Base-by-base conservation (phyloP, 2,329 filamentous ascomycete species). In the Didymella exigua region DNA sequence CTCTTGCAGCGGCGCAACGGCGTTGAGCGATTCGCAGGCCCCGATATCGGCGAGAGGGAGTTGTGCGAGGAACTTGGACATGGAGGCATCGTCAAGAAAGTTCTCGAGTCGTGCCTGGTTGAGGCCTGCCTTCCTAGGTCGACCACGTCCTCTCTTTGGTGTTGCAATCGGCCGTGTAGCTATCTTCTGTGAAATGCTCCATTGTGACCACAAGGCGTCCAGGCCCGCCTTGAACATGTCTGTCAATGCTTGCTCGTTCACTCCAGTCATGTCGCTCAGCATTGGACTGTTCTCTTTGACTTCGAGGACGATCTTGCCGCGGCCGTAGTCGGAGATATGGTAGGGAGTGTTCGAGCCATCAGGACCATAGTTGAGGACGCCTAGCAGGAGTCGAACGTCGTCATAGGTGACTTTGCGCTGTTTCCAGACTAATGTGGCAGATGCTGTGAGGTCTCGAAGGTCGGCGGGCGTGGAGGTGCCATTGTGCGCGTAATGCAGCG, bases 41-140 rank as follows among this genome's bases (percentile, higher is more conserved):
- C 77, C 77, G 61, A 89, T 78, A 3, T 80, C 68, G 8, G 82
- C 81, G 50, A 84, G 77, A 18, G 86, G 85, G 5, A 90, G 78
- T 24, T 79, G 77, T 31, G 75, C 69, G 40, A 90, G 71, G 59
- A 88, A 90, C 16, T 67, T 70, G 16, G 65, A 61, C 33, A 75
- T 65, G 31, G 62, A 33, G 75, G 70, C 45, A 49, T 74, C 61
- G 67, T 72, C 66, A 38, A 72, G 54, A 37, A 69, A 69, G 18
- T 64, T 59, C 74, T 75, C 79, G 62, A 89, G 89, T 33, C 79
- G 76, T 16, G 72, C 73, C 66, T 86, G 70, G 33, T 62, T 67
- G 21, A 53, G 26, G 8, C 65, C 61, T 36, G 41, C 48, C 49
- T 72, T 74, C 59, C 63, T 70, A 13, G 71, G 63, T 24, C 73